phyloP scores from a whole-genome alignment of 1,139 yeast genomes.

The Candida anutae region DNA sequence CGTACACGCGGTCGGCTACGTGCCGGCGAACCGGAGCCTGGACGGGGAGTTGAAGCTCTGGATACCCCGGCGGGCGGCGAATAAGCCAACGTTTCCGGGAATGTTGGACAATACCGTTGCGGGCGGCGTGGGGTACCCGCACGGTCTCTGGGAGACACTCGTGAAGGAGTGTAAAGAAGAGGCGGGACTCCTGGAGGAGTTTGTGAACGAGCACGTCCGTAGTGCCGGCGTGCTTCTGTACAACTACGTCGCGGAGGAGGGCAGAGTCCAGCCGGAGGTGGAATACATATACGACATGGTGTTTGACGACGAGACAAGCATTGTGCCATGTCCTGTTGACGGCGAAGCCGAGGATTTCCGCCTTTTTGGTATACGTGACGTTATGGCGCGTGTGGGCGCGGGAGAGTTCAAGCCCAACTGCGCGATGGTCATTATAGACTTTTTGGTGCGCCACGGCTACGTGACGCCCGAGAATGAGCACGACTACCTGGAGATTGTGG shows the following conservation, averaged over 20 bases:
- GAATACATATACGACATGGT: conserved; percentile 70
- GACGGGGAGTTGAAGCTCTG: conserved; percentile 54
- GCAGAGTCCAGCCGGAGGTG: conserved; percentile 79
- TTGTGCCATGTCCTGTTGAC: conserved; percentile 68
- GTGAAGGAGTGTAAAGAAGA: conserved; percentile 86
- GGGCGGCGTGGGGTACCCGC: conserved; percentile 86
- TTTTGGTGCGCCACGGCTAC: conserved; percentile 73
- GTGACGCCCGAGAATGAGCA: conserved; percentile 57
- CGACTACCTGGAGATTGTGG: conserved; percentile 48
- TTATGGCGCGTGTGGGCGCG: conserved; percentile 35
- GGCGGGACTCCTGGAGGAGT: conserved; percentile 61
- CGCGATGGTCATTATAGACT: conserved; percentile 72
- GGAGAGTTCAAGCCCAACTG: conserved; percentile 86
- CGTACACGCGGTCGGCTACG: conserved; percentile 75
- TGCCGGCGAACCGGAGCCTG: conserved; percentile 30
- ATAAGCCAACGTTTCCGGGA: conserved; percentile 83
- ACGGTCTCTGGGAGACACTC: conserved; percentile 68
- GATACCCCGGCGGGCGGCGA: conserved; percentile 74
- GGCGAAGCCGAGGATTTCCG: conserved; percentile 76
- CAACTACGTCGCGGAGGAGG: conserved; percentile 42
- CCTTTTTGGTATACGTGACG: conserved; percentile 54
- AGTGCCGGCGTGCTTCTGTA: conserved; percentile 68
- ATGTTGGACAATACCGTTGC: conserved; percentile 92
- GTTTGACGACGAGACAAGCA: conserved; percentile 39
- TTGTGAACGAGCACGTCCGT: conserved; percentile 37